Evolutionary conservation across 257 asterid genomes (phyloP).

Genomic region (Scutellaria galericulata): DNA sequence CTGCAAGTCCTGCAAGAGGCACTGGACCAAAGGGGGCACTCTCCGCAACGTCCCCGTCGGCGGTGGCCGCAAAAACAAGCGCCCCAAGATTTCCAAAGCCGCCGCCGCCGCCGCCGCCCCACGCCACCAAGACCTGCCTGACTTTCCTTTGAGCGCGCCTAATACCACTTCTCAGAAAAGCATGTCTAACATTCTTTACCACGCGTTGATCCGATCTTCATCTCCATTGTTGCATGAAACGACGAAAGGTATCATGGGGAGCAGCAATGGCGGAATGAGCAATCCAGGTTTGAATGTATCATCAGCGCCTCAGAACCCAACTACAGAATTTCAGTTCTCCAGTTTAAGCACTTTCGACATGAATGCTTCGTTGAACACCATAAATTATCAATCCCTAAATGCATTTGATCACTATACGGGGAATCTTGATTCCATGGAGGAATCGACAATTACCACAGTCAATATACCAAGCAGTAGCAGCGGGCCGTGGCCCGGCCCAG

Average conservation of each 20-base stretch:
- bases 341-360: conserved; percentile 40
- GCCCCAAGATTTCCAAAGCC: conserved; percentile 46
- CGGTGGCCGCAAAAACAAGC: conserved; percentile 72
- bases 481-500: conserved; percentile 51
- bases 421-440: conserved; percentile 51
- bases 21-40: conserved; percentile 86
- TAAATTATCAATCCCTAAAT: conserved; percentile 28
- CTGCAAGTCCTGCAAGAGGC: conserved; percentile 78
- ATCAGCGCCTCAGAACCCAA: conserved; percentile 21
- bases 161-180: conserved; percentile 31
- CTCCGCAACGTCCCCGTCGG: conserved; percentile 80
- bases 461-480: conserved; percentile 40
- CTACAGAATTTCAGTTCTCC: conserved; percentile 44
- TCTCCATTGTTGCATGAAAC: conserved; percentile 34
- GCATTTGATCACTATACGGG: conserved; percentile 33
- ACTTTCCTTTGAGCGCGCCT: neutral
- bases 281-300: conserved; percentile 26
- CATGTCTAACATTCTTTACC: conserved; percentile 37
- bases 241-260: conserved; percentile 16
- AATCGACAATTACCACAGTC: conserved; percentile 48
- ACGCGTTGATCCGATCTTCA: conserved; percentile 39
- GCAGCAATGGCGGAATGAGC: neutral
- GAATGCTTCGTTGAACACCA: conserved; percentile 37
- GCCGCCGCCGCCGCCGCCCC: conserved; percentile 23
- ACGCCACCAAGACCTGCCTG: neutral